Conservation (phyloP, 2,329 filamentous ascomycete species). For the Botrytis hyacinthi region DNA sequence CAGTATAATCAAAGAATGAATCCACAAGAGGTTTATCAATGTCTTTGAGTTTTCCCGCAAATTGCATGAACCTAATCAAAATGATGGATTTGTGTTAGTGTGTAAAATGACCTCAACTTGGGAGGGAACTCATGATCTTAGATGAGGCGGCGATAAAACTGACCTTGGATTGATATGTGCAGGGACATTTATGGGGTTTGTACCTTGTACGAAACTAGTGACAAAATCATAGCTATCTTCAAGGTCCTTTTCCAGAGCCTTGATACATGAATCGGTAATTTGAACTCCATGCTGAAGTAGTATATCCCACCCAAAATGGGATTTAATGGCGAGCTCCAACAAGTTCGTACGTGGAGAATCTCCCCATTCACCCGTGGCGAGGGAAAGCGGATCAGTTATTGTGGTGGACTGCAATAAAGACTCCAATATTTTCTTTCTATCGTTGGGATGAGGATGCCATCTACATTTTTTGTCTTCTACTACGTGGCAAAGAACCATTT, state of each 20-base stretch:
- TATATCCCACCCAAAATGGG: not conserved
- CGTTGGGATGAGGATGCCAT: not conserved
- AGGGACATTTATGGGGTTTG: not conserved
- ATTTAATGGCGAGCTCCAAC: not conserved
- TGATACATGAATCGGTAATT: not conserved
- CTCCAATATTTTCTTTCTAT: not conserved
- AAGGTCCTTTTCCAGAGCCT: not conserved
- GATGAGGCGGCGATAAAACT: not conserved
- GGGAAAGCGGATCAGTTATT: no score
- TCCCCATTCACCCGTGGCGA: not conserved
- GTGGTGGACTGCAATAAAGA: fast-evolving
- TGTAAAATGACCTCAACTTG: not conserved
- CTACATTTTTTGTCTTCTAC: not conserved
- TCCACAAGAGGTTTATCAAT: not conserved
- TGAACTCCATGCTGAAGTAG: not conserved
- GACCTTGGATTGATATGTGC: not conserved
- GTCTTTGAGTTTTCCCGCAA: not conserved
- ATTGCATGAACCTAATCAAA: not conserved
- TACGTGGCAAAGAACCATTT: not conserved
- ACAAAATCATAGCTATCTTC: not conserved
- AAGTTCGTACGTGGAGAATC: fast-evolving
- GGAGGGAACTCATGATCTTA: not conserved
- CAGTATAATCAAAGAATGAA: not conserved
- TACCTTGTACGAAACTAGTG: not conserved
- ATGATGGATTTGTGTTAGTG: not conserved